Conservation (phyloP, 192 early-diverging fungal species). For the Coemansia sp. region DNA sequence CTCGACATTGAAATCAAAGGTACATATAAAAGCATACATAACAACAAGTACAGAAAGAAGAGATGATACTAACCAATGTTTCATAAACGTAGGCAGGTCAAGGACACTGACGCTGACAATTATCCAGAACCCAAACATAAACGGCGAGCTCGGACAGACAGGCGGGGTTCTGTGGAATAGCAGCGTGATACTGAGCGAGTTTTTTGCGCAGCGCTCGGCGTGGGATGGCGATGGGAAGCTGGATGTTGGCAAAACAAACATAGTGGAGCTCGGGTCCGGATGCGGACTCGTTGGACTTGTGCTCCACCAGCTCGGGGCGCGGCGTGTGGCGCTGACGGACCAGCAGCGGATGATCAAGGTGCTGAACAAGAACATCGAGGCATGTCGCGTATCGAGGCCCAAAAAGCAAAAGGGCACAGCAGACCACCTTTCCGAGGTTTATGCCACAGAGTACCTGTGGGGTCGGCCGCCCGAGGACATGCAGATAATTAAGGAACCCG, state of each 20-base stretch:
- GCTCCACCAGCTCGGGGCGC: constrained; percentile 35
- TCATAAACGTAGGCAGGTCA: not conserved
- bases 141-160: constrained; percentile 43
- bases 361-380: constrained; percentile 26
- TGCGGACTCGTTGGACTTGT: constrained; percentile 47
- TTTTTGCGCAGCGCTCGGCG: constrained; percentile 10
- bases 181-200: constrained; percentile 44
- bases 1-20: constrained; percentile 39
- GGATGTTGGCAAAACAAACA: constrained; percentile 6
- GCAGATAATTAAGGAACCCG: constrained; percentile 11
- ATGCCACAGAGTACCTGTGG: constrained; percentile 39
- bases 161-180: constrained; percentile 52
- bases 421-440: constrained; percentile 4
- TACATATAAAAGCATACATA: not conserved
- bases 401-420: not conserved
- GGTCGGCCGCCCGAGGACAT: constrained; percentile 26
- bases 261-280: constrained; percentile 42
- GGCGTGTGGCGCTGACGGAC: constrained; percentile 35
- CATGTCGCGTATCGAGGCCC: not conserved
- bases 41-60: not conserved
- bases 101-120: constrained; percentile 24
- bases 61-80: not conserved
- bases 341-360: constrained; percentile 41
- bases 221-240: constrained; percentile 16
- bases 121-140: constrained; percentile 47